Conservation (phyloP, 495 filamentous ascomycete species). For the Annulohypoxylon stygium region DNA sequence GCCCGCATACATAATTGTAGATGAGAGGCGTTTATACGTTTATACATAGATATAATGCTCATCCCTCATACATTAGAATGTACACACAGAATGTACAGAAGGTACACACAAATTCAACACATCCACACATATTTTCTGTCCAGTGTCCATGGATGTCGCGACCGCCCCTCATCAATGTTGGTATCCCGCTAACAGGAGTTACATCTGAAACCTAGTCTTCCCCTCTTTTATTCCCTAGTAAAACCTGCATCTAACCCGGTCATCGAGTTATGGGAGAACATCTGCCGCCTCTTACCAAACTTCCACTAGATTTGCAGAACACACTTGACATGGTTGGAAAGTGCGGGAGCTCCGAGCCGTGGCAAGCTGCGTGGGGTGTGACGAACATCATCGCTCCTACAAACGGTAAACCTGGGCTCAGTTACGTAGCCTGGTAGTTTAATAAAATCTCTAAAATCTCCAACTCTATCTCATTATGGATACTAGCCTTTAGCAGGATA, state of each 20-base stretch:
- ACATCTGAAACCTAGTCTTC: neutral
- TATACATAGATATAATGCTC: neutral
- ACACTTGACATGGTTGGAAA: constrained; percentile 7
- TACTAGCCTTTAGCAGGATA: constrained; percentile 8
- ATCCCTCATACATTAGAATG: neutral
- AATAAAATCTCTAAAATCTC: neutral
- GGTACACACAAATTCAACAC: too few relatives aligned
- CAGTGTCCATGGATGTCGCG: neutral
- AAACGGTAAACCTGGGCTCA: neutral
- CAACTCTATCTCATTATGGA: neutral
- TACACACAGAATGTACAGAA: neutral
- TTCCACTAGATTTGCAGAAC: neutral
- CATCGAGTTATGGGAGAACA: constrained; percentile 17
- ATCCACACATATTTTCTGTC: neutral
- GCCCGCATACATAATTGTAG: neutral
- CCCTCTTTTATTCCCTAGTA: constrained; percentile 12
- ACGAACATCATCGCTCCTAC: neutral
- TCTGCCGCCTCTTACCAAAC: neutral
- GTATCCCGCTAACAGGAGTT: constrained; percentile 9
- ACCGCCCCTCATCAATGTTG: neutral
- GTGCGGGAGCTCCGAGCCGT: constrained; percentile 11
- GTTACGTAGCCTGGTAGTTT: neutral
- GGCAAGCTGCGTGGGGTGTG: constrained; percentile 13
- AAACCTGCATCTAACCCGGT: constrained; percentile 1
- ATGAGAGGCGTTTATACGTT: constrained; percentile 5